A percentile compares a stretch with the other conserved stretches of the same genome.
phyloP scores from a whole-genome alignment of 106 monocot genomes.

The Alisma plantagoaquatica region DNA sequence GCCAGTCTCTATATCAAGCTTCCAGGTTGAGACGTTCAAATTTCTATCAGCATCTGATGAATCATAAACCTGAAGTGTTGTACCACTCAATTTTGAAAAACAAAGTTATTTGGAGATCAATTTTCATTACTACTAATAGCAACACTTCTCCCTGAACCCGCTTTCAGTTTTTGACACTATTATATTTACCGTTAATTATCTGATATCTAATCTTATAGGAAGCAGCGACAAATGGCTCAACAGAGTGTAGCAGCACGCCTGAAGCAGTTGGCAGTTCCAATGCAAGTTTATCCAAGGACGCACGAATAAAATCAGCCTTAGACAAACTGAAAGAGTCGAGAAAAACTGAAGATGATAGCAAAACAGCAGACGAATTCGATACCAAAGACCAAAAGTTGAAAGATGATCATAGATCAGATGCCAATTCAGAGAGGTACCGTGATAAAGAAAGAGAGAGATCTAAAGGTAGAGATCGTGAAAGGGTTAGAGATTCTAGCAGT shows the following conservation, averaged over 20 bases:
- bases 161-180: no score
- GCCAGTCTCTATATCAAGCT: no score
- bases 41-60: no score
- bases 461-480: slow-evolving; percentile 42
- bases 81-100: no score
- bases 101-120: no score
- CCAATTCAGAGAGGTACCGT: slow-evolving; percentile 22
- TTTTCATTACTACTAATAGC: no score
- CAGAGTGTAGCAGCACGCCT: slow-evolving; percentile 26
- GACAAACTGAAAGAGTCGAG: slow-evolving; percentile 61
- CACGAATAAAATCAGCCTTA: slow-evolving; percentile 20
- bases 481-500: slow-evolving; percentile 37
- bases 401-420: slow-evolving; percentile 28
- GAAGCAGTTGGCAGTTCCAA: slow-evolving; percentile 9
- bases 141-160: no score
- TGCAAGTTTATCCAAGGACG: slow-evolving; percentile 38
- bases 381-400: slow-evolving; percentile 40
- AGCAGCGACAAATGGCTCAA: slow-evolving; percentile 18
- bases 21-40: no score
- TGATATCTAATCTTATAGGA: no score
- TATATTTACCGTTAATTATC: no score
- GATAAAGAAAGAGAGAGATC: slow-evolving; percentile 43
- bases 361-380: slow-evolving; percentile 28
- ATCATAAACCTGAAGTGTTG: no score
- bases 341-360: slow-evolving; percentile 41